Percentiles rank a stretch among this genome's conserved stretches.
phyloP scores from a whole-genome alignment of 2,329 filamentous ascomycete genomes.

The Magnaporthiopsis incrustans region DNA sequence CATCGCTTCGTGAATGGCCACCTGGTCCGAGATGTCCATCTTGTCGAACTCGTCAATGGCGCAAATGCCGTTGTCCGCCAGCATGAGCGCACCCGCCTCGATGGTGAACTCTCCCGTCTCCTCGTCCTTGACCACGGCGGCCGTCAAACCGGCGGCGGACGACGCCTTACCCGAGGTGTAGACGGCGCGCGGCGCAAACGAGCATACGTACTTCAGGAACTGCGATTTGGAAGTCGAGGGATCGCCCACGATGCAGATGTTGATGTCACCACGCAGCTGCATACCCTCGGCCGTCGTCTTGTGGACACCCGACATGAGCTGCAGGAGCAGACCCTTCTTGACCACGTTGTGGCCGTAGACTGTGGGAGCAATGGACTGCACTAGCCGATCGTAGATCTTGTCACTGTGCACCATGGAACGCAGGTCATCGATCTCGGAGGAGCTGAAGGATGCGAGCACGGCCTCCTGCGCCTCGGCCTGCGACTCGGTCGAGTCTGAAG shows the following conservation, averaged over 20 bases:
- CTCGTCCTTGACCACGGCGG: conserved; percentile 94
- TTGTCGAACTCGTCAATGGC: conserved; percentile 99
- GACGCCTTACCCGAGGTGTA: conserved; percentile 98
- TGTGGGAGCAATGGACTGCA: conserved; percentile 91
- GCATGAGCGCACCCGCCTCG: conserved; percentile 94
- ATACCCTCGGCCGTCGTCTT: conserved; percentile 92
- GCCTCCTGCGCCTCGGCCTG: conserved; percentile 84
- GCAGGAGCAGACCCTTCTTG: conserved; percentile 90
- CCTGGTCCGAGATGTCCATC: conserved; percentile 96
- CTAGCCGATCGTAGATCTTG: conserved; percentile 87
- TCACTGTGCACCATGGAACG: conserved; percentile 90
- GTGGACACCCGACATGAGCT: conserved; percentile 91
- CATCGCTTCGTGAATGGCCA: conserved; percentile 99
- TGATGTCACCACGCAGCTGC: conserved; percentile 93
- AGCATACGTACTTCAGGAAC: conserved; percentile 96
- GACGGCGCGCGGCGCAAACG: conserved; percentile 89
- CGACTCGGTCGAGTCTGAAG: conserved; percentile 51
- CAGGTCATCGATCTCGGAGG: conserved; percentile 82
- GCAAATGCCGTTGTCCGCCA: conserved; percentile 94
- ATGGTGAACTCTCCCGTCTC: conserved; percentile 99
- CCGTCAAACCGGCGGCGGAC: conserved; percentile 92
- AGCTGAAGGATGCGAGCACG: conserved; percentile 77
- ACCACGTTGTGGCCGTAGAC: conserved; percentile 96
- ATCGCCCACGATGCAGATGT: conserved; percentile 96
- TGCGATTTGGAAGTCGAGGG: conserved; percentile 96